Base-by-base conservation (phyloP, 176 grass and related monocot genomes). In the Triticum timopheevii region DNA sequence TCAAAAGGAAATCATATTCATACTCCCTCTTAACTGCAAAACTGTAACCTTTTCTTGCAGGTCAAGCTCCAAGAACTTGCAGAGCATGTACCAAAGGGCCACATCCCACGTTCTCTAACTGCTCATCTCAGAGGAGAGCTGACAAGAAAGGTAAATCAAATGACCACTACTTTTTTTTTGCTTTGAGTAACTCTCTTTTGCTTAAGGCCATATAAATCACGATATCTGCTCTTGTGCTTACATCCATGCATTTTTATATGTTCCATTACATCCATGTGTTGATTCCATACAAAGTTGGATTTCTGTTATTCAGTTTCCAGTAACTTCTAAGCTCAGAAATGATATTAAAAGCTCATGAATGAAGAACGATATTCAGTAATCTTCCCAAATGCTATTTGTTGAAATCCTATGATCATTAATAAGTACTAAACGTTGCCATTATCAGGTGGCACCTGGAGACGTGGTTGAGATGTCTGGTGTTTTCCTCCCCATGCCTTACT, bases 61-160 rank as follows among this genome's bases (percentile, higher is more conserved):
- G 97, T 95, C 65, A 99, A 92, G 85, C 89, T 99, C 52, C 94
- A 99, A 82, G 97, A 99, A 44, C 88, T 99, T 89, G 90, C 97
- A 71, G 97, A 99, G 86, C 97, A 99, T 87, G 97, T 99, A 36
- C 97, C 97, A 78, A 99, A 99, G 49, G 97, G 97, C 11, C 97
- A 99, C 54, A 99, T 99, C 84, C 97, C 97, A 69, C 97, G 97
- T 86, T 90, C 97, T 82, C 73, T 95, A 36, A 97, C 97, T 84
- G 85, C 90, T 94, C 97, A 99, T 95, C 90, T 99, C 25, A 88
- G 94, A 93, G 97, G 97, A 52, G 97, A 94, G 73, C 97, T 99
- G 76, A 99, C 97, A 66, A 91, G 97, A 83, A 99, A 99, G 92
- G 97, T 99, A 85, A 72, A 66, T 2, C 33, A 82, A 65, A 68